phyloP scores from a whole-genome alignment of 768 basidiomycete species.

The Leccinum imitatum region DNA sequence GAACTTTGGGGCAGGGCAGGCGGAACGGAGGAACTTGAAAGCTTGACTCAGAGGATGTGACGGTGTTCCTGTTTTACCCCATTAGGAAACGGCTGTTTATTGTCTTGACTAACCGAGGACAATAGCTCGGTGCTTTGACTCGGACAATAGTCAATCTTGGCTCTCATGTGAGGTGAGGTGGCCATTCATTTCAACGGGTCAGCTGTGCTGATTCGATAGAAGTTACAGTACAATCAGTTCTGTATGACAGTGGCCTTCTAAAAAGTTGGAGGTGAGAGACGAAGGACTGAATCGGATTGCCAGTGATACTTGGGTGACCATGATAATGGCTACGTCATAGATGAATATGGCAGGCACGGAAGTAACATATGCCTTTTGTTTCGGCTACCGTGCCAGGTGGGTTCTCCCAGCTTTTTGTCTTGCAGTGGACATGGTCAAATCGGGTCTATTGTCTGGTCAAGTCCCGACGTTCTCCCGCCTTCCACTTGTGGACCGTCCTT shows the following conservation, averaged over 20 bases:
- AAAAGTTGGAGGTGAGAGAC: not conserved
- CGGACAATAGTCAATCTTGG: conserved; percentile 19
- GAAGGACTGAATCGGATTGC: not conserved
- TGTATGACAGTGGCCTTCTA: not conserved
- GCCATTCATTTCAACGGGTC: not conserved
- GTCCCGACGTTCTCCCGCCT: conserved; percentile 32
- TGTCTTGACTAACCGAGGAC: conserved; percentile 19
- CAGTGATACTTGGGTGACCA: not conserved
- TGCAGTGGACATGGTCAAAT: conserved; percentile 27
- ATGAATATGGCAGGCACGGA: not conserved
- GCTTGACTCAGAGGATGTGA: not conserved
- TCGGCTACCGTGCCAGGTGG: conserved; percentile 33
- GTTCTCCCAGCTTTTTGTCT: conserved; percentile 36
- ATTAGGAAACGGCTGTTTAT: conserved; percentile 14
- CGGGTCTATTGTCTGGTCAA: conserved; percentile 47
- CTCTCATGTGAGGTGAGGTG: not conserved
- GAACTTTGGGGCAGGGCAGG: not conserved
- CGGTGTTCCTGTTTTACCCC: not conserved
- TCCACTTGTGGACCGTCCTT: conserved; percentile 12
- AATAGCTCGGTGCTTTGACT: conserved; percentile 18
- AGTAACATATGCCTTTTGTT: conserved; percentile 17
- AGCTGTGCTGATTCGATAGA: not conserved
- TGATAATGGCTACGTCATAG: not conserved
- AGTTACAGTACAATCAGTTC: not conserved
- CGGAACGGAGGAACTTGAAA: not conserved